A percentile compares a stretch with the other conserved stretches of the same genome.
Evolutionary conservation across 768 basidiomycete species (phyloP).

Genomic region (Amanita rubescens): DNA sequence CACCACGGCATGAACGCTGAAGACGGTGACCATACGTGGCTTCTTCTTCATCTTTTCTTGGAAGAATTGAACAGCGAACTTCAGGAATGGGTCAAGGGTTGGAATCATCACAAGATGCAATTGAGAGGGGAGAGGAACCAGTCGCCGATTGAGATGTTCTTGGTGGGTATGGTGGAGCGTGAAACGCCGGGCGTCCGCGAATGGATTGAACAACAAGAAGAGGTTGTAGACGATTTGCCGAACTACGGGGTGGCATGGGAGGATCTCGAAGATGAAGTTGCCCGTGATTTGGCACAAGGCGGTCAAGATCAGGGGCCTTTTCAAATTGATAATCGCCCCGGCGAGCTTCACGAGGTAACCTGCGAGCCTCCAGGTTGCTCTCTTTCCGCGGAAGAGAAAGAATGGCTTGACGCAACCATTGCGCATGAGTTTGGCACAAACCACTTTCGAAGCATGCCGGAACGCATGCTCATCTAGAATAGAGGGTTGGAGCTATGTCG

Average conservation of each 20-base stretch:
- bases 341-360: too few species aligned
- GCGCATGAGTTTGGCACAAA: too few species aligned
- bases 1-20: not conserved
- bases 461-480: too few species aligned
- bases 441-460: too few species aligned
- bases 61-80: not conserved
- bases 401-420: too few species aligned
- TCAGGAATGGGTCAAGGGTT: not conserved
- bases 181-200: not conserved
- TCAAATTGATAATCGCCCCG: too few species aligned
- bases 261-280: too few species aligned
- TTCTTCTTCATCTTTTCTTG: not conserved
- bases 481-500: too few species aligned
- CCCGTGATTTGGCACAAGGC: too few species aligned
- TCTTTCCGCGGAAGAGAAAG: too few species aligned
- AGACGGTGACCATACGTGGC: not conserved
- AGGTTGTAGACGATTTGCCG: not conserved
- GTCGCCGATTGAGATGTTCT: not conserved
- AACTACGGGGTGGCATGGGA: not conserved
- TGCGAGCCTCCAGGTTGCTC: too few species aligned
- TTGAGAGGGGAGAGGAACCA: not conserved
- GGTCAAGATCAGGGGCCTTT: too few species aligned
- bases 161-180: not conserved
- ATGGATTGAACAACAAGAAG: not conserved
- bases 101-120: not conserved